Evolutionary conservation across 768 basidiomycete species (phyloP), one percentile per base, ranked within the genome.

Genomic region (Ramaria rubella): DNA sequence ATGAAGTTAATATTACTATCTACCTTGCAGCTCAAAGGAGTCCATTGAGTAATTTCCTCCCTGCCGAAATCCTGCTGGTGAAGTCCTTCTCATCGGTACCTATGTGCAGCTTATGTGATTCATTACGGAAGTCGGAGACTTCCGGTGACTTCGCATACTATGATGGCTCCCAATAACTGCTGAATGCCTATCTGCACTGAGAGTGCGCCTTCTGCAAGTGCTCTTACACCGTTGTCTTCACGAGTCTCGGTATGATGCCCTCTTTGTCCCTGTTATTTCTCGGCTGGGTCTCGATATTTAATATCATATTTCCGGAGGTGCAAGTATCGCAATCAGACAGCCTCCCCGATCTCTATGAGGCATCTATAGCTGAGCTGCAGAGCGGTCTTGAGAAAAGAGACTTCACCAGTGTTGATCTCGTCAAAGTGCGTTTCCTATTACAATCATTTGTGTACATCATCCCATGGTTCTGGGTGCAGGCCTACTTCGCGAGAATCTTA

Each of bases 331-430:
- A 48, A 26, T 27, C 46, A 30, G 51, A 40, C 26, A n/a, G 44
- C 23, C 59, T 74, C 19, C 75, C 75, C 2, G 74, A 76, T 54
- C 59, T 77, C 3, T 73, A 75, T 51, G 73, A 77, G 48, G 75
- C 75, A 1, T 67, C 70, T 1, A 58, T 77, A 46, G 58, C 57
- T 3, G 74, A 76, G 46, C 65, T 76, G 5, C 73, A 77, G 58
- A 57, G 58, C 1, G 75, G 76, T 11, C 62, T 76, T 40, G 66
- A 68, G 12, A 60, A 63, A 1, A 67, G 69, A 7, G 59, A 60
- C 27, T 76, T 77, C 52, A 73, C 65, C 7, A 75, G 73, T 40
- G 75, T 74, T 2, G 69, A 76, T 54, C 64, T 76, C 9, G 70
- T 77, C 27, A 72, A 71, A 63, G 74, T 71, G 26, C 21, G 61